Conservation (phyloP, 2,329 filamentous ascomycete species). For the Xylariaceae sp. region DNA sequence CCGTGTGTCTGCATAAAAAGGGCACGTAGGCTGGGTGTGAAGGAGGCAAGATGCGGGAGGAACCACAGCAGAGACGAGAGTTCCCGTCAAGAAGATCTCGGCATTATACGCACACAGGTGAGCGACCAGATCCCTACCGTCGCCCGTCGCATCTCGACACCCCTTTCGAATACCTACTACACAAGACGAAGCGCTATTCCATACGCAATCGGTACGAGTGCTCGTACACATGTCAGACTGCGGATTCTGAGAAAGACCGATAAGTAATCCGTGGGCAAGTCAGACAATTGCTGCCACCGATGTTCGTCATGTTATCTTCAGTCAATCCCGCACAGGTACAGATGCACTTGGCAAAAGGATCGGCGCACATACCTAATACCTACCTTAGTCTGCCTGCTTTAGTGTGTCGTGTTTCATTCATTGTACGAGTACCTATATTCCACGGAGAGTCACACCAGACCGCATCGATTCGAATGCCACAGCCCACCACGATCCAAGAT, state of each 20-base stretch:
- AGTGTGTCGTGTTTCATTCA: slow-evolving; percentile 31
- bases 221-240: no score
- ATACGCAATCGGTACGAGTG: no score
- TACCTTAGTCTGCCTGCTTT: slow-evolving; percentile 10
- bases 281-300: slow-evolving; percentile 15
- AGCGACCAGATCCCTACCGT: slow-evolving; percentile 16
- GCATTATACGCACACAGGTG: slow-evolving; percentile 2
- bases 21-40: slow-evolving; percentile 22
- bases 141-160: slow-evolving; percentile 22
- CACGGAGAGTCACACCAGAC: slow-evolving; percentile 22
- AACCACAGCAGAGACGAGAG: slow-evolving; percentile 6
- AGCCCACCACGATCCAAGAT: neutral
- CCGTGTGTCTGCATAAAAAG: slow-evolving; percentile 23
- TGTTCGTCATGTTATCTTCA: slow-evolving; percentile 4
- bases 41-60: slow-evolving; percentile 6
- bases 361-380: slow-evolving; percentile 26
- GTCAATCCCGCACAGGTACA: neutral
- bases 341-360: slow-evolving; percentile 20
- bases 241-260: neutral
- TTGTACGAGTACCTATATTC: slow-evolving; percentile 18
- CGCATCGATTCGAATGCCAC: neutral
- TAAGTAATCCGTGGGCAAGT: neutral
- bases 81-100: neutral
- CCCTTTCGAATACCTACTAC: neutral
- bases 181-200: neutral